Base-by-base conservation (phyloP, 352 stramenopile genomes). In the Pythium aquatile region DNA sequence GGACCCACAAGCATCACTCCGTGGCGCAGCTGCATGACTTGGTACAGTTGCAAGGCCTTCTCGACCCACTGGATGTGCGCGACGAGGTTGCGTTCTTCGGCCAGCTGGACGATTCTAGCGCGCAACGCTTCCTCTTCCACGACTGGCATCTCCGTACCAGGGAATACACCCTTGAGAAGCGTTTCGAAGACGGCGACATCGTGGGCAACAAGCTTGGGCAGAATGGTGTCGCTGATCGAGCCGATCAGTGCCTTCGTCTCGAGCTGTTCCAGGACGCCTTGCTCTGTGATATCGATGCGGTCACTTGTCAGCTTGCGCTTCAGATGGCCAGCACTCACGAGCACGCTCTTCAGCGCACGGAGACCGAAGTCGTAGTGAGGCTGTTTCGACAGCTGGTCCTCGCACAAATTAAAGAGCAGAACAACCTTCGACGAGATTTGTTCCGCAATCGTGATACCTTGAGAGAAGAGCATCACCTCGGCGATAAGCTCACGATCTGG, bases 311-410 rank as follows among this genome's bases (percentile, higher is more conserved):
- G 89, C 63, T 98, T 97, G 48, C 98, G 87, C 68, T 99, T 99
- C 26, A 99, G 74, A 49, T 98, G 97, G 30, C 98, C 98, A 37
- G 98, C 98, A 65, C 95, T 98, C 1, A 99, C 93, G 2, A 99
- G 84, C 39, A 99, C 93, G 54, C 95, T 99, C 81, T 99, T 99
- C 54, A 99, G 77, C 5, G 98, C 98, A 65, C 98, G 94, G 49
- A 99, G 87, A 4, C 98, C 98, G 76, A 99, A 99, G 72, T 99
- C 98, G 76, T 99, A 99, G 76, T 99, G 98, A n/a, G 88, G 88
- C 68, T 99, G 98, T 61, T 97, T 97, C 2, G 97, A 99, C 47
- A 99, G 90, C 72, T 99, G 96, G 49, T 99, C 88, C 73, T 98
- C 85, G 63, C 97, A 99, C 29, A 99, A 75, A 46, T 98, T 96